These are phyloP conservation scores for Schizophyllum commune DNA, from an alignment of 1,284 basidiomycete species.

Conservation along the genomic window DNA sequence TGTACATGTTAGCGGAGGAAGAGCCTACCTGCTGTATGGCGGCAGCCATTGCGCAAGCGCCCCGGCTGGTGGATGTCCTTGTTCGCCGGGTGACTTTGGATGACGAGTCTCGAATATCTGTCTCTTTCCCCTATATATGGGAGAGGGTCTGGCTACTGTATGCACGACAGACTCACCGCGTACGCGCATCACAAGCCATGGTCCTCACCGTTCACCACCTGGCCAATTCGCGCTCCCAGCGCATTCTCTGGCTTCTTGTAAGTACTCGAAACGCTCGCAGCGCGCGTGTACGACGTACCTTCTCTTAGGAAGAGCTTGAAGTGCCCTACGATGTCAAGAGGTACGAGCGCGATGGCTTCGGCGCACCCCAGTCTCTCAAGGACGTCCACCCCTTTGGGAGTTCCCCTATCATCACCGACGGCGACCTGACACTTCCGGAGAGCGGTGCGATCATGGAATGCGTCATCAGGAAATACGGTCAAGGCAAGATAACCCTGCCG, in stretches of 20 bases:
- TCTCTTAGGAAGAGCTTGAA: slow-evolving; percentile 38
- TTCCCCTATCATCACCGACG: slow-evolving; percentile 40
- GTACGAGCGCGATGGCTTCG: slow-evolving; percentile 29
- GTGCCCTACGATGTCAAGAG: slow-evolving; percentile 40
- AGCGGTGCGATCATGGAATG: slow-evolving; percentile 46
- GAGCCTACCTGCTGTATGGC: too few species aligned
- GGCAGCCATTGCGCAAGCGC: too few species aligned
- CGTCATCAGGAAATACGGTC: slow-evolving; percentile 35
- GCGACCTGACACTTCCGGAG: slow-evolving; percentile 33
- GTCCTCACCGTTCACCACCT: slow-evolving; percentile 40
- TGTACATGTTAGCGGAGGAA: too few species aligned
- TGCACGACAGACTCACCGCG: too few species aligned
- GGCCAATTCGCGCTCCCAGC: slow-evolving; percentile 43
- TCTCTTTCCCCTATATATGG: too few species aligned
- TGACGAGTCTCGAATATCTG: too few species aligned
- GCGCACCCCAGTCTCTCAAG: slow-evolving; percentile 33
- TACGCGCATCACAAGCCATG: not conserved
- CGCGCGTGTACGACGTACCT: not conserved
- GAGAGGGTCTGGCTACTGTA: too few species aligned
- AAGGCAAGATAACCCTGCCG: slow-evolving; percentile 26
- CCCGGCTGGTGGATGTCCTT: too few species aligned
- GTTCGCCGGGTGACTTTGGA: too few species aligned
- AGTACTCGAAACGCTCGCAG: not conserved
- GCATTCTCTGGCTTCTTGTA: slow-evolving; percentile 49
- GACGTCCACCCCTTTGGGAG: slow-evolving; percentile 37